Conservation (phyloP, 192 early-diverging fungal species). For the Coemansia sp. region DNA sequence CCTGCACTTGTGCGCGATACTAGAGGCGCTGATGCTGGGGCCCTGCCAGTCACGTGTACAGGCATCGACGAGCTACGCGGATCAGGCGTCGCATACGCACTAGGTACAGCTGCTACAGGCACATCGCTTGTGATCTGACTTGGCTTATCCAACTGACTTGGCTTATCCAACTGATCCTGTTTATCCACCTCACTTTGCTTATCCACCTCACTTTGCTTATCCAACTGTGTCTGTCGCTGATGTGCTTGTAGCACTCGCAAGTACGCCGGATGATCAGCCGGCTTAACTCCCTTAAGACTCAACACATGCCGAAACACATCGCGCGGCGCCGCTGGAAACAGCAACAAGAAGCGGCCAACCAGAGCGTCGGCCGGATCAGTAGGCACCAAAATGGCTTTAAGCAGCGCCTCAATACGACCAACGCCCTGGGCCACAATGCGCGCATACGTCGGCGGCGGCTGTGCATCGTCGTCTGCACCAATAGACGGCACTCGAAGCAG, state of each 20-base stretch:
- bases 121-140: too few species aligned
- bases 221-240: too few species aligned
- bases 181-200: too few species aligned
- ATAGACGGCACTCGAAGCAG: constrained; percentile 71
- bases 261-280: constrained; percentile 59
- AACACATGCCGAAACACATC: constrained; percentile 77
- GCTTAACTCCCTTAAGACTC: constrained; percentile 77
- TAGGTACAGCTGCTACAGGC: too few species aligned
- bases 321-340: constrained; percentile 72
- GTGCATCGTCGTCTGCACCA: background rate
- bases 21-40: background rate
- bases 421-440: constrained; percentile 84
- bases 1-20: background rate
- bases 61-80: background rate
- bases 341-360: constrained; percentile 84
- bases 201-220: too few species aligned
- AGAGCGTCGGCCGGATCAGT: constrained; percentile 80
- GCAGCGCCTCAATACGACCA: constrained; percentile 76
- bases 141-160: too few species aligned
- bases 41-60: background rate
- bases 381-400: constrained; percentile 88
- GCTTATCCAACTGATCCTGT: background rate
- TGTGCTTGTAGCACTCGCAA: constrained; percentile 20
- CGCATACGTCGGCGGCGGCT: constrained; percentile 60
- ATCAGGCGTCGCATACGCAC: background rate